Conservation (phyloP, 345 rosid species). For the Rhodamnia argentea region DNA sequence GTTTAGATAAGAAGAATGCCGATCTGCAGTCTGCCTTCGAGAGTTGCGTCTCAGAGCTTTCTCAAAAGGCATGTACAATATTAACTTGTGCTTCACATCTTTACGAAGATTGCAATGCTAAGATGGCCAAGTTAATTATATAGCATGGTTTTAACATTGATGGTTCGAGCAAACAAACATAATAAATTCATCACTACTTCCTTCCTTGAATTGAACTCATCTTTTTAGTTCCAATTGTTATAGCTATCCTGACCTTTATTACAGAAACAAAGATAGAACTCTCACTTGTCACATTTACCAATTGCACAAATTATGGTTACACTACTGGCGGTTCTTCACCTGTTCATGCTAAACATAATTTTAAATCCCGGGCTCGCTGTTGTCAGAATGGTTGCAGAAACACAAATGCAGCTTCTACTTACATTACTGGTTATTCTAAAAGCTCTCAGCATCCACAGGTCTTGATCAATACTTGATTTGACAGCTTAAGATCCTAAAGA, state of each 20-base stretch:
- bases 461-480: not conserved
- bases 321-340: not conserved
- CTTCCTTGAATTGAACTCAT: not conserved
- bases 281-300: not conserved
- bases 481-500: not conserved
- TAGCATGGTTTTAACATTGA: not conserved
- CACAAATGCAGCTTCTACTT: not conserved
- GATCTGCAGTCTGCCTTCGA: constrained; percentile 69
- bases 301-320: not conserved
- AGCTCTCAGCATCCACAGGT: not conserved
- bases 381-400: not conserved
- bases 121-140: not conserved
- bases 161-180: not conserved
- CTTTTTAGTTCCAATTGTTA: not conserved
- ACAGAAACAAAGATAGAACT: not conserved
- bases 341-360: not conserved
- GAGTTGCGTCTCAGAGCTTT: constrained; percentile 60
- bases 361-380: not conserved
- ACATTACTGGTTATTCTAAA: not conserved
- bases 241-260: not conserved
- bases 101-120: not conserved
- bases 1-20: constrained; percentile 17
- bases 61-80: constrained; percentile 44
- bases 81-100: not conserved
- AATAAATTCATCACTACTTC: not conserved